Evolutionary conservation across 306 rosid species (phyloP).

Genomic region (Inga oerstediana): DNA sequence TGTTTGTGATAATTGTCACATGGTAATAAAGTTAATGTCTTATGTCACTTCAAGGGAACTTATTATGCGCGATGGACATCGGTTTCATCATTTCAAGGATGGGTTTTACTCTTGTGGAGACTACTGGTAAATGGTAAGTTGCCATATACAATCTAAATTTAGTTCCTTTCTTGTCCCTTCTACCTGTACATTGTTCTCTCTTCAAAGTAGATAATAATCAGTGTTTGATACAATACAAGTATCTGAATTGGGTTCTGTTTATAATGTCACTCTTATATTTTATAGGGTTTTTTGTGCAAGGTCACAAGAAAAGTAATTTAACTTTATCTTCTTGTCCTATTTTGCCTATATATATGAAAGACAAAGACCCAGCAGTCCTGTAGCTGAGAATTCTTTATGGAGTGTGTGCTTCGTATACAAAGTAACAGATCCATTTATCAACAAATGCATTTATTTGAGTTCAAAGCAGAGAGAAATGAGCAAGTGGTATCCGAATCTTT

Average conservation of each 20-base stretch:
- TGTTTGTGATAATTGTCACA: not conserved
- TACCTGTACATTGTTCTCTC: not conserved
- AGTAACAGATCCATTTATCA: not conserved
- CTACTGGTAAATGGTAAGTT: conserved; percentile 40
- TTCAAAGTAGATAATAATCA: not conserved
- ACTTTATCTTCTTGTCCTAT: not conserved
- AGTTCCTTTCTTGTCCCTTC: not conserved
- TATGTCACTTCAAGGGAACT: conserved; percentile 38
- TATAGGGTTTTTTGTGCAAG: not conserved
- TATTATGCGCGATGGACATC: conserved; percentile 36
- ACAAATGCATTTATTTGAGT: not conserved
- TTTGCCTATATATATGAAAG: not conserved
- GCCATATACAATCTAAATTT: not conserved
- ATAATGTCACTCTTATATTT: not conserved
- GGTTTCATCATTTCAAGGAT: conserved; percentile 40
- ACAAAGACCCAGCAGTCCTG: too few species aligned
- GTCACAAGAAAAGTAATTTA: not conserved
- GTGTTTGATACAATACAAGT: not conserved
- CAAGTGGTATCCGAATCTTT: not conserved
- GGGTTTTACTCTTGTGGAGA: conserved; percentile 45
- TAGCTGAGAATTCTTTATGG: too few species aligned
- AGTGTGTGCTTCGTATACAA: not conserved
- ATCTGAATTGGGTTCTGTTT: not conserved
- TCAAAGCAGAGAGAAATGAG: not conserved
- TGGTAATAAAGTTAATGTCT: conserved; percentile 34